Conservation (phyloP, 208 protist species). For the Acanthamoeba castellanii region DNA sequence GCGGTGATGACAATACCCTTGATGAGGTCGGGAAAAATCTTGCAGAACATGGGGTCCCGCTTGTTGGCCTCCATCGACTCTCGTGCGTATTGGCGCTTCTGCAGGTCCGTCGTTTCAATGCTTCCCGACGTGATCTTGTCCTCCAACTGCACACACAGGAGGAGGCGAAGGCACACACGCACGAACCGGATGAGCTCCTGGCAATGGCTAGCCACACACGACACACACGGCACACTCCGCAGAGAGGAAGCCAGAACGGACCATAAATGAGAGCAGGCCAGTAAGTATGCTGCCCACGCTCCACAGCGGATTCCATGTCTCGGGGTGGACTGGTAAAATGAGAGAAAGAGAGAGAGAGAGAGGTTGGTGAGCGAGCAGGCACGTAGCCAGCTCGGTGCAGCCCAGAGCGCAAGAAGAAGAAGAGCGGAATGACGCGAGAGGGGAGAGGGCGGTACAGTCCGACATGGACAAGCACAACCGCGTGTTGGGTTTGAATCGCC, state of each 20-base stretch:
- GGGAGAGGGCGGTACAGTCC: conserved; percentile 70
- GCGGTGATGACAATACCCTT: not conserved
- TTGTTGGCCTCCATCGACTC: conserved; percentile 72
- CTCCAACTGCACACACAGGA: conserved; percentile 9
- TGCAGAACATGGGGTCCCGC: conserved; percentile 71
- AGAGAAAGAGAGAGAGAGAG: not conserved
- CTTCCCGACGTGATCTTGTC: conserved; percentile 66
- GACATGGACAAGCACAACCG: conserved; percentile 86
- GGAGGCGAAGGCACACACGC: not conserved
- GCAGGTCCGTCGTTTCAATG: conserved; percentile 16
- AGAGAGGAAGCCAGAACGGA: not conserved
- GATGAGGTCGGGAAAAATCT: conserved; percentile 75
- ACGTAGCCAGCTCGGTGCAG: not conserved
- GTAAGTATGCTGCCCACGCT: conserved; percentile 78
- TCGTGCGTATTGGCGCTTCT: conserved; percentile 68
- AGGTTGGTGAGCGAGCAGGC: not conserved
- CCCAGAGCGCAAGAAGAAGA: not conserved
- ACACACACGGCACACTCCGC: too few relatives aligned
- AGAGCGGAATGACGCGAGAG: not conserved
- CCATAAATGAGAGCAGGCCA: conserved; percentile 77
- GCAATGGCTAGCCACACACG: too few relatives aligned
- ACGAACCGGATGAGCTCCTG: too few relatives aligned
- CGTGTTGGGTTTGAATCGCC: conserved; percentile 83
- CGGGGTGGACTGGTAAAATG: conserved; percentile 77
- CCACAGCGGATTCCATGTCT: conserved; percentile 86